Evolutionary conservation across 148 eudicot genomes (phyloP).

Genomic region (Pharnaceum exiguum): DNA sequence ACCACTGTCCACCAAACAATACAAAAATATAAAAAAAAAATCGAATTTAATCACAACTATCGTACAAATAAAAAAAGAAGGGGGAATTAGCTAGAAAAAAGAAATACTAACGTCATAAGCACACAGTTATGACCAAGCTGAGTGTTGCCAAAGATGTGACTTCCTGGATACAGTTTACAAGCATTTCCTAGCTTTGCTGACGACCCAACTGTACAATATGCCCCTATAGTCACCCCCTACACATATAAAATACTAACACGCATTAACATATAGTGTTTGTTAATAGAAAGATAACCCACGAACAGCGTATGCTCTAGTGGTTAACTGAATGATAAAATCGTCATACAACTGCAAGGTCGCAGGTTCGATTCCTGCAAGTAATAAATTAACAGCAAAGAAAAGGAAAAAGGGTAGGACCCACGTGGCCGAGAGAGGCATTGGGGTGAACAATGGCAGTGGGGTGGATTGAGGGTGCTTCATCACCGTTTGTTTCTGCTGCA

Average conservation of each 20-base stretch:
- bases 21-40: background rate
- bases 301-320: too few species aligned
- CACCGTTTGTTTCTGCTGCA: conserved; percentile 21
- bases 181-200: conserved; percentile 65
- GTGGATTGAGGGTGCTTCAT: conserved; percentile 40
- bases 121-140: conserved; percentile 77
- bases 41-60: background rate
- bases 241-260: background rate
- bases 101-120: conserved; percentile 57
- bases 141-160: conserved; percentile 82
- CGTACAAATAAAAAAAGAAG: background rate
- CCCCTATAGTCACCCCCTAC: conserved; percentile 92
- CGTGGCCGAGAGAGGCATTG: conserved; percentile 66
- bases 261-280: background rate
- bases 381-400: background rate
- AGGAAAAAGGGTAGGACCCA: conserved; percentile 7
- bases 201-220: conserved; percentile 91
- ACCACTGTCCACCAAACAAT: conserved; percentile 46
- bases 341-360: too few species aligned
- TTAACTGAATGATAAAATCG: background rate
- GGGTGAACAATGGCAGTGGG: conserved; percentile 81
- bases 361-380: too few species aligned
- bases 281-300: background rate
- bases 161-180: conserved; percentile 83
- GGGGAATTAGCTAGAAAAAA: background rate